A percentile compares a stretch with the other conserved stretches of the same genome.
Conservation (phyloP, 2,329 filamentous ascomycete species). For the Fusarium lyarnte region DNA sequence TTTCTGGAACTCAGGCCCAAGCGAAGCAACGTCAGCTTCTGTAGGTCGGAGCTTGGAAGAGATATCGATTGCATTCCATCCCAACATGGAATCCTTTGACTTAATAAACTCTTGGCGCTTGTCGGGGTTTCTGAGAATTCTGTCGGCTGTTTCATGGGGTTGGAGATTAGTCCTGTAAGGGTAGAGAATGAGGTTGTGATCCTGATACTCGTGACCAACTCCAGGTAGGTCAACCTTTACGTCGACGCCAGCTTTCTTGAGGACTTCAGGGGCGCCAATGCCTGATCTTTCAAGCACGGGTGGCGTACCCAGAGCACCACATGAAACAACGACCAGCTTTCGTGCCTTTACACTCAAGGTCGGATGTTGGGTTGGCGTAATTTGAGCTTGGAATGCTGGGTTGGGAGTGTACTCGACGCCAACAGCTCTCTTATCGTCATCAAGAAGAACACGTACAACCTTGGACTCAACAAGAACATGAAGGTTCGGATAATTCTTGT, state of each 20-base stretch:
- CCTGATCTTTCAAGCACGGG: conserved; percentile 70
- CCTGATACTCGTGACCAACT: conserved; percentile 64
- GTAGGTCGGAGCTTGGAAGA: conserved; percentile 65
- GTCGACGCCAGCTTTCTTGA: conserved; percentile 58
- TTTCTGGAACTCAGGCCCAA: conserved; percentile 62
- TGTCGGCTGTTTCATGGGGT: conserved; percentile 56
- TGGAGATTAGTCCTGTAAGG: conserved; percentile 54
- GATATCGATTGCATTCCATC: conserved; percentile 68
- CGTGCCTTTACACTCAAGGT: conserved; percentile 39
- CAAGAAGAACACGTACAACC: conserved; percentile 64
- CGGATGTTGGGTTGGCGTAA: conserved; percentile 8
- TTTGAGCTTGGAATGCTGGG: conserved; percentile 35
- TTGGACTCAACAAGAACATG: conserved; percentile 67
- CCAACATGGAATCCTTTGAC: conserved; percentile 59
- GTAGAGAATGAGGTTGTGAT: conserved; percentile 64
- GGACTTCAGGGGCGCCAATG: conserved; percentile 61
- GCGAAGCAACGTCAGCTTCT: conserved; percentile 58
- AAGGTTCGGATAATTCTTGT: conserved; percentile 62
- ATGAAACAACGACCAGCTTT: conserved; percentile 48
- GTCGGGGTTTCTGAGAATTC: conserved; percentile 58
- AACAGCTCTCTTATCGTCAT: conserved; percentile 60
- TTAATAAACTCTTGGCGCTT: conserved; percentile 57
- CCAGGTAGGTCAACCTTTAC: conserved; percentile 58
- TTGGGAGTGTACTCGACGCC: conserved; percentile 68
- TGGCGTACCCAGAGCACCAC: conserved; percentile 63